Evolutionary conservation across 1,284 basidiomycete genomes (phyloP).

Genomic region (Ustilago esculenta): DNA sequence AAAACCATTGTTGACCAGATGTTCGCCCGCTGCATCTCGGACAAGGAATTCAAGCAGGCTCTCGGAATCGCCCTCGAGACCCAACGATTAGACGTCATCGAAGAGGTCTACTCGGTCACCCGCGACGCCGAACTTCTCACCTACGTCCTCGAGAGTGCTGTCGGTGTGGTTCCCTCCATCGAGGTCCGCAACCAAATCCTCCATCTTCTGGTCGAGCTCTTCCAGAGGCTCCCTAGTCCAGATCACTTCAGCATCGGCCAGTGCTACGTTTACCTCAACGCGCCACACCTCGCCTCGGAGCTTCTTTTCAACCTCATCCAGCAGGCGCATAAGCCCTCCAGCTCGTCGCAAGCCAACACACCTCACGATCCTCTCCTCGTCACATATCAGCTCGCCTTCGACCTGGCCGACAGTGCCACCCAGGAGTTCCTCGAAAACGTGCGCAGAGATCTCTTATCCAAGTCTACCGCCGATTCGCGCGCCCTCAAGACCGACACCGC

Average conservation of each 20-base stretch:
- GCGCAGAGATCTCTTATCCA: constrained; percentile 46
- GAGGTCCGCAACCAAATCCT: constrained; percentile 61
- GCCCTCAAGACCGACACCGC: constrained; percentile 22
- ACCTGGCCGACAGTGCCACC: constrained; percentile 66
- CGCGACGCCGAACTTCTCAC: constrained; percentile 60
- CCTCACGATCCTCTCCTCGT: constrained; percentile 59
- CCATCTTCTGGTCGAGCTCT: constrained; percentile 64
- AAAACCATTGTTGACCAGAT: constrained; percentile 65
- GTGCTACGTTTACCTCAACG: constrained; percentile 67
- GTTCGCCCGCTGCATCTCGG: constrained; percentile 62
- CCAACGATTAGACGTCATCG: constrained; percentile 62
- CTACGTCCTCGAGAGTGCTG: constrained; percentile 64
- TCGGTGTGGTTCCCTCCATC: constrained; percentile 58
- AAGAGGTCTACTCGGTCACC: constrained; percentile 59
- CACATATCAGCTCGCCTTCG: constrained; percentile 66
- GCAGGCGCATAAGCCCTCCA: constrained; percentile 53
- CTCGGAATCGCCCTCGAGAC: constrained; percentile 66
- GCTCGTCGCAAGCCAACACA: constrained; percentile 56
- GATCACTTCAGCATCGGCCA: constrained; percentile 66
- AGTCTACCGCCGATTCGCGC: constrained; percentile 14
- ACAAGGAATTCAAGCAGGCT: constrained; percentile 62
- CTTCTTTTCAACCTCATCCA: constrained; percentile 61
- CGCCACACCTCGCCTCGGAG: constrained; percentile 55
- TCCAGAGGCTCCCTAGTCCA: constrained; percentile 61
- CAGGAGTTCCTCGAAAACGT: constrained; percentile 66